Conservation (phyloP, 106 monocot species). For the Gastrodia elata region DNA sequence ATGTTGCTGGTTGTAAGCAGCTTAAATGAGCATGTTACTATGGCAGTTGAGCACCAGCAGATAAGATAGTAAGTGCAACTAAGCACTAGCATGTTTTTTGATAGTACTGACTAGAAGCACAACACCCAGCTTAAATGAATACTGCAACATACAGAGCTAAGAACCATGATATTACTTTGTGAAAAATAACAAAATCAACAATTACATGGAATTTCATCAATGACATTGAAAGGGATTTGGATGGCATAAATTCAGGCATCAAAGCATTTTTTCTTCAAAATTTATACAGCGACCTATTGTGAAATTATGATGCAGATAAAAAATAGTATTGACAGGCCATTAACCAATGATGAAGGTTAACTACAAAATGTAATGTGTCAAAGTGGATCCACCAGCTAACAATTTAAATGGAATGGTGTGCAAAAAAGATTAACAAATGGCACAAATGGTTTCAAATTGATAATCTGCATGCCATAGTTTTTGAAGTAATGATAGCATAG, state of each 20-base stretch:
- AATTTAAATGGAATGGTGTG: not conserved
- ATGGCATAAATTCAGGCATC: not conserved
- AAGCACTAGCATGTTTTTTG: too few relatives aligned
- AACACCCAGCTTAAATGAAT: too few relatives aligned
- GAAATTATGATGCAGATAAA: not conserved
- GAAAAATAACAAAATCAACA: not conserved
- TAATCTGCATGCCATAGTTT: not conserved
- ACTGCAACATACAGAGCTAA: too few relatives aligned
- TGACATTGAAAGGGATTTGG: not conserved
- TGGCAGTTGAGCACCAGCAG: too few relatives aligned
- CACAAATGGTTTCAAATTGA: not conserved
- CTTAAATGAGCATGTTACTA: too few relatives aligned
- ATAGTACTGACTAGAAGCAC: too few relatives aligned
- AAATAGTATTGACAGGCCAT: not conserved
- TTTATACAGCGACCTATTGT: not conserved
- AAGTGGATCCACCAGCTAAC: too few relatives aligned
- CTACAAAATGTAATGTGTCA: not conserved
- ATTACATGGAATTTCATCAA: not conserved
- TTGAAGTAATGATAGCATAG: not conserved
- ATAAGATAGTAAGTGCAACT: too few relatives aligned
- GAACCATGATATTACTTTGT: too few relatives aligned
- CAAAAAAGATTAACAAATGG: not conserved
- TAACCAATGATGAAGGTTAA: not conserved
- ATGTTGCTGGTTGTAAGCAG: too few relatives aligned
- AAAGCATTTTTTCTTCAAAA: not conserved